These are phyloP conservation scores for Apodospora peruviana DNA, from an alignment of 495 filamentous ascomycete genomes.

Conservation along the genomic window DNA sequence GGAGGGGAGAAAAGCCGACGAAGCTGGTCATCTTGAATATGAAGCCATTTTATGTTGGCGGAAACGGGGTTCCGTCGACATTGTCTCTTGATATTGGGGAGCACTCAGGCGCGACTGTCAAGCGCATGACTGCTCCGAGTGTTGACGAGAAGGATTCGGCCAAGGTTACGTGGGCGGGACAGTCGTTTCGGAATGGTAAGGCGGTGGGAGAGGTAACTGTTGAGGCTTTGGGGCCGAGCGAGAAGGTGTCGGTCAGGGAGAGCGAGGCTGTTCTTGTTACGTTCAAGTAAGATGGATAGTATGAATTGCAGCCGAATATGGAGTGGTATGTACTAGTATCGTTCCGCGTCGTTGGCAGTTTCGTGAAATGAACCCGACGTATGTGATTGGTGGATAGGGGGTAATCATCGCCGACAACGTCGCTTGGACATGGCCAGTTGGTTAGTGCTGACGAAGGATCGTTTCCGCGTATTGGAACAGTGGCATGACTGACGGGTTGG, in stretches of 20 bases:
- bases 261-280: constrained; percentile 15
- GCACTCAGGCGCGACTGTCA: constrained; percentile 10
- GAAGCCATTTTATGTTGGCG: constrained; percentile 11
- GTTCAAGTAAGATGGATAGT: constrained; percentile 12
- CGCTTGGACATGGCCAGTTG: too few relatives aligned
- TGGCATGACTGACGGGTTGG: too few relatives aligned
- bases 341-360: too few relatives aligned
- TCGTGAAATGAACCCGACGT: too few relatives aligned
- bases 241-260: constrained; percentile 8
- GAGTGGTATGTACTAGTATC: too few relatives aligned
- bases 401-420: too few relatives aligned
- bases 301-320: too few relatives aligned
- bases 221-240: constrained; percentile 4
- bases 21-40: constrained; percentile 16
- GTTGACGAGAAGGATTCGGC: constrained; percentile 17
- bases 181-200: constrained; percentile 15
- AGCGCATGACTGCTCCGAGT: constrained; percentile 16
- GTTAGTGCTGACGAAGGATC: too few relatives aligned
- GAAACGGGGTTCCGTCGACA: background rate
- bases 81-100: constrained; percentile 9
- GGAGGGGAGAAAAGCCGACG: background rate
- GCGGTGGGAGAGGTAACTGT: constrained; percentile 9
- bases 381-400: too few relatives aligned
- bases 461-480: too few relatives aligned
- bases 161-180: constrained; percentile 18